Evolutionary conservation across 192 early-diverging fungal genomes (phyloP).

Genomic region (Entophlyctis luteolus): DNA sequence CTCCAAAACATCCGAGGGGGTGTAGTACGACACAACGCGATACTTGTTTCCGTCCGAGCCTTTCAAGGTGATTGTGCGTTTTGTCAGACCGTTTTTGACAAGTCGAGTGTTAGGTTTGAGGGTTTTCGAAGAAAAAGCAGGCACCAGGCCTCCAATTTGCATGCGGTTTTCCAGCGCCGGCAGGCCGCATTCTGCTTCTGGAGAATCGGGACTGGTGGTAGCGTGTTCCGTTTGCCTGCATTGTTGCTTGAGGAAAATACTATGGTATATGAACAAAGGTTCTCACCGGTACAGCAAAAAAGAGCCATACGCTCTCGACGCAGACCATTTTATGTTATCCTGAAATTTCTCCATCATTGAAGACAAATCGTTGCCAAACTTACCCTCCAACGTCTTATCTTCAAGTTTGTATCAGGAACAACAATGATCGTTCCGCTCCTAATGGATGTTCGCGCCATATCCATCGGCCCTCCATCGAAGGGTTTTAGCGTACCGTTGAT

Average conservation of each 20-base stretch:
- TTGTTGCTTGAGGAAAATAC: too few relatives aligned
- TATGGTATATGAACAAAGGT: too few relatives aligned
- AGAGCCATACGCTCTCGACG: background rate
- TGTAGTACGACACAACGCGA: background rate
- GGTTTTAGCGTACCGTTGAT: background rate
- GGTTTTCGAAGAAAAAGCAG: background rate
- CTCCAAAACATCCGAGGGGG: background rate
- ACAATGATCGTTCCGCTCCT: slow-evolving; percentile 17
- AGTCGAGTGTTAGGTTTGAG: slow-evolving; percentile 4
- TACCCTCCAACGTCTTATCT: slow-evolving; percentile 10
- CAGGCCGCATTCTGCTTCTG: background rate
- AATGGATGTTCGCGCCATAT: background rate
- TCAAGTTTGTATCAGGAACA: background rate
- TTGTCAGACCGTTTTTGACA: slow-evolving; percentile 8
- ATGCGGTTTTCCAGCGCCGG: background rate
- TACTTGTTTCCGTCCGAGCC: background rate
- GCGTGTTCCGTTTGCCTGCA: background rate
- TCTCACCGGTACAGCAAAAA: slow-evolving; percentile 11
- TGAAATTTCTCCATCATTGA: background rate
- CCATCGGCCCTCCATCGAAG: background rate
- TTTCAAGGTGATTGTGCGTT: slow-evolving; percentile 11
- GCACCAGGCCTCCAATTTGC: background rate
- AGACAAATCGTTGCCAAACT: background rate
- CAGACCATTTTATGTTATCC: slow-evolving; percentile 3
- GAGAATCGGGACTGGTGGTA: background rate